Evolutionary conservation across 106 monocot genomes (phyloP).

Genomic region (Allium sativum): DNA sequence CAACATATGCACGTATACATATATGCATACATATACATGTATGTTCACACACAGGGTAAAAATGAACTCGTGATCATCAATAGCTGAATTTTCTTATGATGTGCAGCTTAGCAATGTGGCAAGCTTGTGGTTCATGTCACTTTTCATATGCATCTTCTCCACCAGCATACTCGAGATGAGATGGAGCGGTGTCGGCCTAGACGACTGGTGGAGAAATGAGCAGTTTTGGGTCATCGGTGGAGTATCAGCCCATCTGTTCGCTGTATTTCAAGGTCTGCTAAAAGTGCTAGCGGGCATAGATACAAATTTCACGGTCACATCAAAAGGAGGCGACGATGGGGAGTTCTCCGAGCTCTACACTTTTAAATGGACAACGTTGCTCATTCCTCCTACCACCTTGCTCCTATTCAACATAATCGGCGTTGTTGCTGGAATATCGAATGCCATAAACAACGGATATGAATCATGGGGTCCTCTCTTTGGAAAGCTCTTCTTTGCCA

Average conservation of each 20-base stretch:
- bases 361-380: conserved; percentile 75
- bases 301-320: conserved; percentile 77
- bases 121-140: conserved; percentile 44
- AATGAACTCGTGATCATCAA: too few relatives aligned
- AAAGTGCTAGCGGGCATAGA: conserved; percentile 80
- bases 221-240: conserved; percentile 78
- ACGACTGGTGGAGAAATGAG: conserved; percentile 64
- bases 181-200: conserved; percentile 46
- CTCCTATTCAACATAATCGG: conserved; percentile 64
- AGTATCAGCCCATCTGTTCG: conserved; percentile 67
- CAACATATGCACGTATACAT: too few relatives aligned
- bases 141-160: conserved; percentile 48
- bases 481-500: conserved; percentile 68
- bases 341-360: conserved; percentile 66
- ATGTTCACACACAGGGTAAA: too few relatives aligned
- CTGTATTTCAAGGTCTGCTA: conserved; percentile 59
- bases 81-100: too few relatives aligned
- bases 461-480: conserved; percentile 83
- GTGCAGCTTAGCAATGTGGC: conserved; percentile 46
- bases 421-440: conserved; percentile 68
- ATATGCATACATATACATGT: too few relatives aligned
- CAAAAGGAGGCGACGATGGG: conserved; percentile 55
- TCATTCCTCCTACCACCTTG: conserved; percentile 72
- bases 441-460: conserved; percentile 84
- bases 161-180: conserved; percentile 55